Evolutionary conservation across 164 flowering plant genomes (phyloP), one percentile per base, ranked within the genome.

Genomic region (Stephania cephalantha): DNA sequence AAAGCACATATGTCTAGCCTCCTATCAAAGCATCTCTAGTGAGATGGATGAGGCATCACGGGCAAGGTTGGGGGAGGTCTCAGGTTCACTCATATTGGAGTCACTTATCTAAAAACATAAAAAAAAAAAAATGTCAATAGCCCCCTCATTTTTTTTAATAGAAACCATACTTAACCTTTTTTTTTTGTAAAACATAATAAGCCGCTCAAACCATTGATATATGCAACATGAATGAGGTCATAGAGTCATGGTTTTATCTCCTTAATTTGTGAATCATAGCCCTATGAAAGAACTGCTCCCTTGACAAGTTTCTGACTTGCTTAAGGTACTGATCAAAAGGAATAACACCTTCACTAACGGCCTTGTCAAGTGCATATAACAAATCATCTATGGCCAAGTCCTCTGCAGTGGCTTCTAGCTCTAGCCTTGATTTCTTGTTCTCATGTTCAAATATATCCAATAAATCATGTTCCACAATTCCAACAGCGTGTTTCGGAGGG

Each of bases 341-440:
- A 73, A 87, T 35, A 4, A 58, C 80, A 17, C 86, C 87, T 53
- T 79, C 31, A 52, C 79, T 80, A 71, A 87, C 44, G 42, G 85
- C 91, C 75, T 78, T 76, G 12, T 90, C 94, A 81, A 90, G 71
- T 20, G 79, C 87, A 80, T 81, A 81, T 17, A 90, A 75, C 82
- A 82, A 42, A 77, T 88, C 94, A n/a, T 88, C 90, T 68, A 86
- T 75, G 7, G 84, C 86, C 22, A n/a, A 7, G 68, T 86, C 89
- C 5, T 76, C 83, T 6, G 87, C 86, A 76, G 18, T 25, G 11
- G 73, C 71, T 18, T 86, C 84, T 8, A 90, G 20, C 42, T 74
- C 12, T 61, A 55, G 13, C 17, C 53, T 55, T 17, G 87, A 85
- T 68, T 73, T 52, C n/a, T 77, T 65, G 58, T 84, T 90, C 3